Conservation (phyloP, 495 filamentous ascomycete genomes). For the Aspergillus sparsus region DNA sequence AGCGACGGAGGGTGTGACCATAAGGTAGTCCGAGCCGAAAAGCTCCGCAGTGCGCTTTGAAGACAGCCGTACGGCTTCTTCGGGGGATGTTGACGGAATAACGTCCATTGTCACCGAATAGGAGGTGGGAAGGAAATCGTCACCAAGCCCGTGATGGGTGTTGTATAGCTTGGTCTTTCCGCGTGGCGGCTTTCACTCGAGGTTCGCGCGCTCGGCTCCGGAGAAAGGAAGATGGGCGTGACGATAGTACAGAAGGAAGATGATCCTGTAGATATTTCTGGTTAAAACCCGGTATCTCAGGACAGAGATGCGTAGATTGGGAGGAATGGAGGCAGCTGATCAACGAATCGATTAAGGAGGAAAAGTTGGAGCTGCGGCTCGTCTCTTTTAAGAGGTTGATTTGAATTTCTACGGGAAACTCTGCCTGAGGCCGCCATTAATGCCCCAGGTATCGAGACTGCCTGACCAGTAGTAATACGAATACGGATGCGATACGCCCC, state of each 20-base stretch:
- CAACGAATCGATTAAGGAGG: conserved; percentile 4
- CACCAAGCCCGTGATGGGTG: conserved; percentile 9
- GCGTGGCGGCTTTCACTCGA: not conserved
- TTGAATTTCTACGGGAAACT: conserved; percentile 26
- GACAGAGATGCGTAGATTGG: not conserved
- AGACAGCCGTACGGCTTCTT: conserved; percentile 55
- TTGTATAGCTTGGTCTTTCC: not conserved
- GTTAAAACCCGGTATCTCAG: too few relatives aligned
- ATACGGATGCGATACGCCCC: not conserved
- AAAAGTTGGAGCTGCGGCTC: conserved; percentile 2
- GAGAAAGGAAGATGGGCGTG: too few relatives aligned
- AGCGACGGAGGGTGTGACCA: conserved; percentile 49
- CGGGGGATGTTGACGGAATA: conserved; percentile 36
- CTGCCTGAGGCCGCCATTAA: conserved; percentile 30
- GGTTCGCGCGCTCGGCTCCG: too few relatives aligned
- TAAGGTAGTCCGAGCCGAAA: conserved; percentile 59
- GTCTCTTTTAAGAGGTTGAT: conserved; percentile 2
- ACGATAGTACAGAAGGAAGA: too few relatives aligned
- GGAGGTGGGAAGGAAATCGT: conserved; percentile 4
- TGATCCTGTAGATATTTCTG: too few relatives aligned
- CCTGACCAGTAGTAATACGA: not conserved
- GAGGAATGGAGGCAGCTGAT: not conserved
- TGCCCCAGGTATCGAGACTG: conserved; percentile 9
- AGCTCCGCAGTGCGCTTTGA: conserved; percentile 70
- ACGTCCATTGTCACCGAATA: conserved; percentile 33